Base-by-base conservation (phyloP, 139 green algal species). In the Auxenochlorella pyrenoidosa region DNA sequence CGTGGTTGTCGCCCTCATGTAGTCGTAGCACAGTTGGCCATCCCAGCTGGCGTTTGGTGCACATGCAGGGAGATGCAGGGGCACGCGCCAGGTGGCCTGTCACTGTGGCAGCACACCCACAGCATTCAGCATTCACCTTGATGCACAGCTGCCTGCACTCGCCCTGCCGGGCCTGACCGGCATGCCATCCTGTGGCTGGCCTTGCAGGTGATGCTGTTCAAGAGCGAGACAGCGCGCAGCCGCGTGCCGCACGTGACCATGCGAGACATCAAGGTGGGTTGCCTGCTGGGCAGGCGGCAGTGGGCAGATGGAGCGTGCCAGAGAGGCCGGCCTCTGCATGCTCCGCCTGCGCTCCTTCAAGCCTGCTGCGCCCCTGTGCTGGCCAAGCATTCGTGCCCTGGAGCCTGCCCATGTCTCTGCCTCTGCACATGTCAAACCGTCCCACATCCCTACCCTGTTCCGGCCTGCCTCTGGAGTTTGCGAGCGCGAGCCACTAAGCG, bases 191-290 rank as follows among this genome's bases (percentile, higher is more conserved):
- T n/a, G n/a, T n/a, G n/a, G n/a, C n/a, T n/a, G n/a, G n/a, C n/a
- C n/a, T n/a, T n/a, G n/a, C n/a, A 87, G 83, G 72, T 92, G 5
- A 86, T 92, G 89, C 89, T 92, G 41, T 86, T 63, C 86, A 92
- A 92, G 89, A 71, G 79, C 63, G 71, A 75, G 26, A 54, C 66
- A 0, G 54, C 41, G 41, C 80, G 81, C 24, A 78, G 41, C 34
- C 66, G 72, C 5, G 86, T 66, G 47, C 21, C 70, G 1, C 66
- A 73, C 38, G 54, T 92, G 24, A 89, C 86, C 38, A 92, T 92
- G 89, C 80, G 89, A 44, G 89, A 92, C 63, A 90, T 92, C 54
- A 92, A 92, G 85, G 85, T 81, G n/a, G 5, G 43, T 80, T 41
- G 15, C 36, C 38, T 34, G 36, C 51, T 30, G 10, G 19, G 34